phyloP scores from a whole-genome alignment of 495 filamentous ascomycete genomes.

The Neurospora sp. region DNA sequence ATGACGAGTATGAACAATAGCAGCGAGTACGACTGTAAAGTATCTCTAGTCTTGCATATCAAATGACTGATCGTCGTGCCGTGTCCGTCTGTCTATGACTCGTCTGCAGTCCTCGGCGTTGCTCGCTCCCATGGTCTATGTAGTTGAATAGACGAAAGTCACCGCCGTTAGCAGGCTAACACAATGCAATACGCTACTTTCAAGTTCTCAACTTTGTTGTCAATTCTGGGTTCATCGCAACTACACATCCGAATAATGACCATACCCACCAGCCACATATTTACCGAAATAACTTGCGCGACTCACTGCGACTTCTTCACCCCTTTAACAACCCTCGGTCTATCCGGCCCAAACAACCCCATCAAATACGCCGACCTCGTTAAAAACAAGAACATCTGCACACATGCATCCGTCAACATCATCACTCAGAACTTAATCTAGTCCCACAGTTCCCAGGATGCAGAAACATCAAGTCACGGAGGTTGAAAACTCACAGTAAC shows the following conservation, averaged over 20 bases:
- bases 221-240: neutral
- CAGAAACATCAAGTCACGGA: too few relatives aligned
- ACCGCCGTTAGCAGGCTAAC: neutral
- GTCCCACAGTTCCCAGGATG: too few relatives aligned
- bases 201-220: neutral
- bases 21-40: neutral
- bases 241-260: neutral
- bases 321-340: neutral
- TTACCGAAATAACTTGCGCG: neutral
- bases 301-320: constrained; percentile 9
- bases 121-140: neutral
- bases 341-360: constrained; percentile 45
- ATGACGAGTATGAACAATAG: neutral
- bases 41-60: neutral
- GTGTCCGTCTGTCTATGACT: neutral
- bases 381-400: constrained; percentile 40
- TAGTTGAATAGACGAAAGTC: neutral
- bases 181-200: neutral
- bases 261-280: neutral
- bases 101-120: neutral
- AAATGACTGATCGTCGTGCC: neutral
- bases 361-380: constrained; percentile 46
- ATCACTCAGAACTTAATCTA: neutral
- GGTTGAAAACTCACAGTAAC: constrained; percentile 44
- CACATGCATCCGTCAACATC: neutral